Conservation (phyloP, 345 rosid genomes). For the Conringia planisiliqua region DNA sequence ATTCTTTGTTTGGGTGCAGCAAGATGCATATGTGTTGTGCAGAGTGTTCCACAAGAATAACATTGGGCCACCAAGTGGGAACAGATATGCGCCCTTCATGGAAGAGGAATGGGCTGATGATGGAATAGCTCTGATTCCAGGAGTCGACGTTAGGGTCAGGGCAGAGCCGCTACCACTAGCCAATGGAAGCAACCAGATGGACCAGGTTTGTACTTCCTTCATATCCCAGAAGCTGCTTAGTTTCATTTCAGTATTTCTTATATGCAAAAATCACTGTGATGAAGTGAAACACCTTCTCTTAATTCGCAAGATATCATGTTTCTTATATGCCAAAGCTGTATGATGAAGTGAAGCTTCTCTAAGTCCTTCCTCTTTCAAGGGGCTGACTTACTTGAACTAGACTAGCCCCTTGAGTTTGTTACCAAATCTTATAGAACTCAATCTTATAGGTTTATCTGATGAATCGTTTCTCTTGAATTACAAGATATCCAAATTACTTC, state of each 20-base stretch:
- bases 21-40: slow-evolving; percentile 75
- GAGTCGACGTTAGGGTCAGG: slow-evolving; percentile 42
- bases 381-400: background rate
- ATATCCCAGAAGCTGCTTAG: background rate
- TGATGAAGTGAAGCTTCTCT: slow-evolving; percentile 1
- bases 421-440: background rate
- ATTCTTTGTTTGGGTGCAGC: slow-evolving; percentile 31
- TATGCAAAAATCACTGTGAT: background rate
- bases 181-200: slow-evolving; percentile 21
- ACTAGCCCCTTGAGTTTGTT: background rate
- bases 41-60: slow-evolving; percentile 87
- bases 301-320: background rate
- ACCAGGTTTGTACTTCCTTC: slow-evolving; percentile 45
- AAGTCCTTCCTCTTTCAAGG: slow-evolving; percentile 2
- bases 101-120: slow-evolving; percentile 84
- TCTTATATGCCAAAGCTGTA: slow-evolving; percentile 7
- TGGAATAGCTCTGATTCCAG: slow-evolving; percentile 49
- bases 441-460: background rate
- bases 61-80: slow-evolving; percentile 89
- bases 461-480: slow-evolving; percentile 5
- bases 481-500: slow-evolving; percentile 5
- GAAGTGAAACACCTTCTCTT: slow-evolving; percentile 1
- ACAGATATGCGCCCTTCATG: slow-evolving; percentile 70
- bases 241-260: background rate
- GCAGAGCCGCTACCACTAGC: slow-evolving; percentile 32